Base-by-base conservation (phyloP, 305 asterid genomes). In the Plantago rigida region DNA sequence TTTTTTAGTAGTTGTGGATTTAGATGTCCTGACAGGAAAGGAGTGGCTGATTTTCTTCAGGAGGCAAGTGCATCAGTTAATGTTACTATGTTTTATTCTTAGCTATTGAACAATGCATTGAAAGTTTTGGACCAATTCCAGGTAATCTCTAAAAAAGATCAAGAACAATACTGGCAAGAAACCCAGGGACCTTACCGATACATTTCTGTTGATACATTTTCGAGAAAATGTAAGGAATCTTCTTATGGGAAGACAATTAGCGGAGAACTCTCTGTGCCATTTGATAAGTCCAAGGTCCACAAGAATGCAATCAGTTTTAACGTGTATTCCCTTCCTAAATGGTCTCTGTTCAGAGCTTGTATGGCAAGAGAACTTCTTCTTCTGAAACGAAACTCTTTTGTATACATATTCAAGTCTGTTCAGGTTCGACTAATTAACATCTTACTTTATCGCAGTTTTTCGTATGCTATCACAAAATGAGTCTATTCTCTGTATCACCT, bases 101-200 rank as follows among this genome's bases (percentile, higher is more conserved):
- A 28, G 2, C 19, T 10, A n/a, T 2, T 47, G 4, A 39, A 17
- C 13, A 41, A 41, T 39, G 7, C 10, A 22, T 5, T 57, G 5
- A 26, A 13, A 19, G 28, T 8, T 24, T 42, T 54, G 11, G 44
- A 28, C 54, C 19, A 0, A 51, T 56, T 66, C 24, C 70, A 85
- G 94, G 94, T 85, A 26, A 72, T 75, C 10, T 85, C 90, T 1
- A 74, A 67, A 69, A 85, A 81, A 47, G 94, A 85, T 76, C 94
- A 83, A 72, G 84, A 74, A 59, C 87, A 83, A 46, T 85, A 81
- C 62, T 85, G 94, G 94, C 29, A 44, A 14, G 49, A 69, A 47
- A 65, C 67, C 10, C 65, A 56, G 26, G 73, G 60, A 22, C 47
- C 77, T 26, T 78, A 81, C 63, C 69, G 53, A 13, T 82, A 75